Conservation (phyloP, 2,329 filamentous ascomycete species). For the Penicillium rolfsii region DNA sequence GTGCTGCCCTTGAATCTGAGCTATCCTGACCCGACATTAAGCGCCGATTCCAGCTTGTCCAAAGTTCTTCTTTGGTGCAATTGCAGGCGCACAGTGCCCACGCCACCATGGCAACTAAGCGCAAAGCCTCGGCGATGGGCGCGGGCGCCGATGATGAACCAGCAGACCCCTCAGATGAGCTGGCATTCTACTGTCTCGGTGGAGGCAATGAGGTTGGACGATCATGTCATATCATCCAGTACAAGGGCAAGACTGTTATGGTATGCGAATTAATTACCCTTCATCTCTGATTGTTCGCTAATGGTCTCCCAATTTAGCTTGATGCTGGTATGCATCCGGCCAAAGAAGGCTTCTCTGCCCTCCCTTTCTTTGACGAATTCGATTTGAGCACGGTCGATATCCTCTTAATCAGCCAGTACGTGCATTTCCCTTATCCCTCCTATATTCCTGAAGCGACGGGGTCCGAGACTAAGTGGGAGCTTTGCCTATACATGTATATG, state of each 20-base stretch:
- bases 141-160: slow-evolving; percentile 72
- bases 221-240: slow-evolving; percentile 97
- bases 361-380: slow-evolving; percentile 98
- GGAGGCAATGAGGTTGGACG: slow-evolving; percentile 96
- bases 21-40: neutral
- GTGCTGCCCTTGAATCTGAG: slow-evolving; percentile 12
- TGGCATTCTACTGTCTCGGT: slow-evolving; percentile 90
- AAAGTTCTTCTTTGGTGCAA: neutral
- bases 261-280: slow-evolving; percentile 54
- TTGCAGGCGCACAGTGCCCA: neutral
- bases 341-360: slow-evolving; percentile 87
- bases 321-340: slow-evolving; percentile 97
- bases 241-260: slow-evolving; percentile 99
- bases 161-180: slow-evolving; percentile 88
- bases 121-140: slow-evolving; percentile 79
- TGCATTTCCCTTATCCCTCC: slow-evolving; percentile 38
- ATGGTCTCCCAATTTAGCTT: slow-evolving; percentile 62
- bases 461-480: neutral
- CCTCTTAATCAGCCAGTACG: slow-evolving; percentile 98
- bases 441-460: neutral
- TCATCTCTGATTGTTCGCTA: slow-evolving; percentile 9
- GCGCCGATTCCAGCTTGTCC: slow-evolving; percentile 5
- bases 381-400: slow-evolving; percentile 97
- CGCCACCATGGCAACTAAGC: slow-evolving; percentile 80
- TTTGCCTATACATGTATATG: slow-evolving; percentile 39